Evolutionary conservation across 2,329 filamentous ascomycete species (phyloP).

Genomic region (Cladosporium colombiae): DNA sequence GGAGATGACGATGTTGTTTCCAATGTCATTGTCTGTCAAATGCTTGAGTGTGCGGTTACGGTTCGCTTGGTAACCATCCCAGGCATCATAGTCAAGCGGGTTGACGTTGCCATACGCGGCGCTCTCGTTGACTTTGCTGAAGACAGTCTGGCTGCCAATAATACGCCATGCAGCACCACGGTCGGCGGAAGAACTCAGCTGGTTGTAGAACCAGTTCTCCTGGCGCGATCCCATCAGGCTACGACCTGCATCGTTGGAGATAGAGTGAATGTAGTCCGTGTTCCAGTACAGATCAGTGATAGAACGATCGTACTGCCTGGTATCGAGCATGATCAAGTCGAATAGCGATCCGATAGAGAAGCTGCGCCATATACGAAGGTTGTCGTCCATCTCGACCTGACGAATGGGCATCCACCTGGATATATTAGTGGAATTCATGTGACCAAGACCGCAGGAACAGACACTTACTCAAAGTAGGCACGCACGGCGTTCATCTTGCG

Average conservation of each 20-base stretch:
- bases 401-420: slow-evolving; percentile 53
- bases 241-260: slow-evolving; percentile 67
- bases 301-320: slow-evolving; percentile 66
- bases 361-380: slow-evolving; percentile 66
- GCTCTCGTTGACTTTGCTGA: slow-evolving; percentile 58
- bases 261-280: slow-evolving; percentile 41
- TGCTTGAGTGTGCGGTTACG: slow-evolving; percentile 69
- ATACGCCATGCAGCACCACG: slow-evolving; percentile 71
- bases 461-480: slow-evolving; percentile 1
- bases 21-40: slow-evolving; percentile 67
- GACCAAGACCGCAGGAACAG: neutral
- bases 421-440: neutral
- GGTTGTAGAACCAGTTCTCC: slow-evolving; percentile 72
- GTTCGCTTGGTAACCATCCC: slow-evolving; percentile 69
- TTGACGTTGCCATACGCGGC: slow-evolving; percentile 46
- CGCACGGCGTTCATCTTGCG: slow-evolving; percentile 64
- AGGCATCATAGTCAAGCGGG: slow-evolving; percentile 58
- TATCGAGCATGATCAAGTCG: slow-evolving; percentile 70
- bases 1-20: slow-evolving; percentile 71
- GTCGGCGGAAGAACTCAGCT: slow-evolving; percentile 46
- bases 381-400: slow-evolving; percentile 69
- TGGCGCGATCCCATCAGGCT: slow-evolving; percentile 71
- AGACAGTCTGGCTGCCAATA: slow-evolving; percentile 70
- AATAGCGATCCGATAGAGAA: slow-evolving; percentile 67
- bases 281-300: slow-evolving; percentile 57